These are phyloP conservation scores for Ogataea trehaloabstinens DNA, from an alignment of 805 yeast species.

Conservation along the genomic window DNA sequence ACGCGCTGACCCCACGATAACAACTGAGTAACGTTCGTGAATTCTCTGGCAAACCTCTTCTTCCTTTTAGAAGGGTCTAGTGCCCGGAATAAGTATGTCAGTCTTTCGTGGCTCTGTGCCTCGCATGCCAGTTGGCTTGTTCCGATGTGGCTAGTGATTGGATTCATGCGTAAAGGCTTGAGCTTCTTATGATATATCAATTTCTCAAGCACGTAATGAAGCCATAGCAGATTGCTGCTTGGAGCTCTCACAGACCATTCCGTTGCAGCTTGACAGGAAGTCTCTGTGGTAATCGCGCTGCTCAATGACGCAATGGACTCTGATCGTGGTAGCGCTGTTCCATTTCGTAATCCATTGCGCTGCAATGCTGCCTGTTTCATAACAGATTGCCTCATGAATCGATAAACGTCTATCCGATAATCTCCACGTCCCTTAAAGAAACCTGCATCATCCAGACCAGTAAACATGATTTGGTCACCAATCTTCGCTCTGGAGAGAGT, in stretches of 20 bases:
- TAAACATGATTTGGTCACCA: conserved; percentile 37
- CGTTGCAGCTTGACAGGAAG: conserved; percentile 25
- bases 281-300: conserved; percentile 2
- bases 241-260: conserved; percentile 50
- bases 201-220: conserved; percentile 56
- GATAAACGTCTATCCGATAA: conserved; percentile 59
- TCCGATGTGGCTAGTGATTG: conserved; percentile 20
- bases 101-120: conserved; percentile 23
- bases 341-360: too few relatives aligned
- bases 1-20: conserved; percentile 1
- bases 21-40: conserved; percentile 18
- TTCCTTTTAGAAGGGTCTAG: conserved; percentile 35
- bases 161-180: conserved; percentile 27
- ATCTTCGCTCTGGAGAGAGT: conserved; percentile 50
- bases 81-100: conserved; percentile 30
- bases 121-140: conserved; percentile 21
- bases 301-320: conserved; percentile 8
- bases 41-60: conserved; percentile 15
- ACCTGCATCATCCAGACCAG: conserved; percentile 62
- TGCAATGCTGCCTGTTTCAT: conserved; percentile 7
- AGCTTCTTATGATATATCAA: conserved; percentile 40
- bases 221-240: conserved; percentile 60
- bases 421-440: conserved; percentile 61
- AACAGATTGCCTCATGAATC: conserved; percentile 44
- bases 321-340: conserved; percentile 2